Percentiles rank a stretch among this genome's conserved stretches.
Evolutionary conservation across 805 yeast genomes (phyloP).

Genomic region (Ogataea salicorniae): DNA sequence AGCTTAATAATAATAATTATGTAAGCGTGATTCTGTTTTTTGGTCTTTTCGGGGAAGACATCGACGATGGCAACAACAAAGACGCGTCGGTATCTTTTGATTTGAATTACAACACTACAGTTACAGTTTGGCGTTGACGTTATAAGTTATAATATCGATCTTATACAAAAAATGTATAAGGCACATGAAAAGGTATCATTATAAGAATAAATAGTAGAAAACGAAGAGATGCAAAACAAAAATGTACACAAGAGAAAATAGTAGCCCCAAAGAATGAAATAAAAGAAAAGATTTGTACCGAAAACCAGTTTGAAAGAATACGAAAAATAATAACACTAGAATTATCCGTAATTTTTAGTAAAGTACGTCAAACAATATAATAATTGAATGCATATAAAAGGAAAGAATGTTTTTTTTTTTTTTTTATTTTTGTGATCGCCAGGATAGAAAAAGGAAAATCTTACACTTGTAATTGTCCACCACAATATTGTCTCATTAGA

Average conservation of each 20-base stretch:
- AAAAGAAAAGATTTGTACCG: background rate
- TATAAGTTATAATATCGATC: no score
- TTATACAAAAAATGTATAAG: background rate
- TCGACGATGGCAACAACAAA: no score
- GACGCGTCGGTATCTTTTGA: no score
- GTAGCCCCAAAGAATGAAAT: background rate
- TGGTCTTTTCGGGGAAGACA: no score
- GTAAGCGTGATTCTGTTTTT: no score
- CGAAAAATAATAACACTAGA: no score
- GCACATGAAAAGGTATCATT: background rate
- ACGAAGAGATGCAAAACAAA: background rate
- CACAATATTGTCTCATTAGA: conserved; percentile 31
- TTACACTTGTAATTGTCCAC: conserved; percentile 2
- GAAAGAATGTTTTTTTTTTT: background rate
- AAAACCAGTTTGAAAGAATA: no score
- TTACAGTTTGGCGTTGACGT: no score
- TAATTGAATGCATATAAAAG: background rate
- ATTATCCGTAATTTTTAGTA: no score
- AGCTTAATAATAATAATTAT: no score
- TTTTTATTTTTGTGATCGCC: background rate
- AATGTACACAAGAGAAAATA: background rate
- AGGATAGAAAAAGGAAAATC: background rate
- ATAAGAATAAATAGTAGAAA: background rate
- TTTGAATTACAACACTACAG: no score
- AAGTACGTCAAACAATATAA: no score